Evolutionary conservation across 345 rosid genomes (phyloP).

Genomic region (Ceriops decandra): DNA sequence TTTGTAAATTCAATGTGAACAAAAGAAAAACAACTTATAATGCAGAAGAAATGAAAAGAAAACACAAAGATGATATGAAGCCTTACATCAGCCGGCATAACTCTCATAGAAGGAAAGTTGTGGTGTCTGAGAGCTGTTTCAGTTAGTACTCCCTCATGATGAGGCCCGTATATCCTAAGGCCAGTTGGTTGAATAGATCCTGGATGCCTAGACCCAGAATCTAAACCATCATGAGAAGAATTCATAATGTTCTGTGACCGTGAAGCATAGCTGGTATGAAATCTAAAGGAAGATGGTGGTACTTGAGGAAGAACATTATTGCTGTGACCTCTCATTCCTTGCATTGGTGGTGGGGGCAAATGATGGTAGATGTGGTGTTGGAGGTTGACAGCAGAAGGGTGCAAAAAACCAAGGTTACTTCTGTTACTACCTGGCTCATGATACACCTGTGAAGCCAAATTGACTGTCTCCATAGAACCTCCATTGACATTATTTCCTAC

Average conservation of each 20-base stretch:
- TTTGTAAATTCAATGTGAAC: background rate
- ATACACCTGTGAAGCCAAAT: constrained; percentile 37
- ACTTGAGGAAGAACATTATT: constrained; percentile 47
- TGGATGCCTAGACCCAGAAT: constrained; percentile 44
- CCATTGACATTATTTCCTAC: constrained; percentile 41
- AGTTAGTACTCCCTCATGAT: constrained; percentile 17
- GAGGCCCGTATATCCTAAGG: constrained; percentile 43
- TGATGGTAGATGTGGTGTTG: constrained; percentile 43
- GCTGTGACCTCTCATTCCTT: constrained; percentile 58
- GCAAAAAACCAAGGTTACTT: constrained; percentile 40
- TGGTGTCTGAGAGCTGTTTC: constrained; percentile 44
- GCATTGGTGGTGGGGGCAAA: constrained; percentile 43
- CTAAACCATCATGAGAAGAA: constrained; percentile 45
- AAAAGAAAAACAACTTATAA: background rate
- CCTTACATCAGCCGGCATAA: constrained; percentile 53
- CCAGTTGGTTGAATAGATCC: constrained; percentile 49
- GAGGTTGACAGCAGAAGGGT: constrained; percentile 36
- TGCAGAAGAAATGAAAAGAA: constrained; percentile 5
- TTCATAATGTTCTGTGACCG: constrained; percentile 36
- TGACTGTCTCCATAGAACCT: constrained; percentile 45
- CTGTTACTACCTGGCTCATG: constrained; percentile 45
- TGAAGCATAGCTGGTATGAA: constrained; percentile 38
- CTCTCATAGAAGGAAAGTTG: constrained; percentile 54
- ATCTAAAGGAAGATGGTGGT: constrained; percentile 37
- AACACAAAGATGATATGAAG: constrained; percentile 8